Evolutionary conservation across 257 asterid genomes (phyloP), one percentile per base, ranked within the genome.

Genomic region (Scutellaria baicalensis): DNA sequence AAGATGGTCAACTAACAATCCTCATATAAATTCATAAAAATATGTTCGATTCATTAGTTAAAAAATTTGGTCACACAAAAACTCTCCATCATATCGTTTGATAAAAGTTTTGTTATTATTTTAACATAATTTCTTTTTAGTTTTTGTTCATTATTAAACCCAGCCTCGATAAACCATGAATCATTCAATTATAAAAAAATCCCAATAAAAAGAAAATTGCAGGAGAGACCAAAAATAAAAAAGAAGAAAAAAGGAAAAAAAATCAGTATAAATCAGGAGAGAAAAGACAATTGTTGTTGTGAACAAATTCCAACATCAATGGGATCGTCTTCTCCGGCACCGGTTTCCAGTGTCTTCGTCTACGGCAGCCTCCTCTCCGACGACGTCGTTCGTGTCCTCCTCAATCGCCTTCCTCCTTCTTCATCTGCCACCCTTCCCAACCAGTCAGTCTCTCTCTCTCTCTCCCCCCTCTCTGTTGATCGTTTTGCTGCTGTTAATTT

Each of bases 341-440:
- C 76, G 6, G 10, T 68, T 35, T 81, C 86, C 47, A 86, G 80
- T 23, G 96, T 91, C 35, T 94, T 94, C 84, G 97, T 94, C 44
- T 94, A 94, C 68, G 99, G 99, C 71, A 94, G 97, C 82, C 97
- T 93, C 78, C 82, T 89, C 13, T 81, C 90, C 0, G 97, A 94
- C 81, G 97, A 94, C 76, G 95, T 94, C 82, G 97, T 89, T 51
- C 82, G 83, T 0, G 86, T 66, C 18, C 96, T 94, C 45, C 73
- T 94, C 81, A 81, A 42, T 11, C 83, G 83, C 56, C 70, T 82
- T 9, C 86, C 86, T 58, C 64, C 80, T 27, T 76, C 82, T 55
- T 66, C 78, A 44, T 66, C 66, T 8, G 84, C 86, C 55, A 6
- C 44, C 42, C 76, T 82, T 8, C 78, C 77, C 39, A 14, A 73